Evolutionary conservation across 2,329 filamentous ascomycete genomes (phyloP), one percentile per base, ranked within the genome.

Genomic region (Byssochlamys sp.): DNA sequence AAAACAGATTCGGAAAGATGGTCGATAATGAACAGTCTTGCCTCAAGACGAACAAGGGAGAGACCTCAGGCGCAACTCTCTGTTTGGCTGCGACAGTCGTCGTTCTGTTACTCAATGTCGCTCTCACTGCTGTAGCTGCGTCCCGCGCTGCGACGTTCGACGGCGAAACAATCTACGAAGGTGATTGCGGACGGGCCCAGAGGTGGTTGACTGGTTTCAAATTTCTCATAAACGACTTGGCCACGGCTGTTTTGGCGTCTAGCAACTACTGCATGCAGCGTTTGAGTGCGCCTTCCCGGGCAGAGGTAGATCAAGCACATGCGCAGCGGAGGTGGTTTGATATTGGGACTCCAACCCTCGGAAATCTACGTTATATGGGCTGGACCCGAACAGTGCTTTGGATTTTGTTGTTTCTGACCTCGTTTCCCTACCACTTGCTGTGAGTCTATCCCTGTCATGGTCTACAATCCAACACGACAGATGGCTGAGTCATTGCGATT

Each of bases 181-280:
- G 39, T 6, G 39, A 48, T 11, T 48, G 39, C 39, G 39, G 39
- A 14, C 39, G 39, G 39, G 39, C 4, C 5, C 12, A 48, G 19
- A 48, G 39, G 39, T 55, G 24, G 52, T 31, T 39, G 33, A 54
- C 61, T 10, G 67, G 62, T 58, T 53, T 66, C 11, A 69, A 73
- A 57, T 25, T 71, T 11, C 53, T 60, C 1, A 71, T 74, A 56
- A 74, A 73, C 52, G 56, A 66, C 14, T 35, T 73, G 2, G 66
- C 65, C 45, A 70, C 69, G 1, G 24, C 67, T 2, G 57, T 72
- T 1, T 61, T 73, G 1, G 62, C 62, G 19, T 66, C 67, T 0
- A 67, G 65, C 25, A 73, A 72, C 55, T 70, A 69, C 58, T 65
- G 62, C 55, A 72, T 73, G 69, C 71, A 73, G 58, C 64, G 59